These are phyloP conservation scores for Labyrinthula sp. DNA, from an alignment of 352 stramenopile genomes.

Conservation along the genomic window DNA sequence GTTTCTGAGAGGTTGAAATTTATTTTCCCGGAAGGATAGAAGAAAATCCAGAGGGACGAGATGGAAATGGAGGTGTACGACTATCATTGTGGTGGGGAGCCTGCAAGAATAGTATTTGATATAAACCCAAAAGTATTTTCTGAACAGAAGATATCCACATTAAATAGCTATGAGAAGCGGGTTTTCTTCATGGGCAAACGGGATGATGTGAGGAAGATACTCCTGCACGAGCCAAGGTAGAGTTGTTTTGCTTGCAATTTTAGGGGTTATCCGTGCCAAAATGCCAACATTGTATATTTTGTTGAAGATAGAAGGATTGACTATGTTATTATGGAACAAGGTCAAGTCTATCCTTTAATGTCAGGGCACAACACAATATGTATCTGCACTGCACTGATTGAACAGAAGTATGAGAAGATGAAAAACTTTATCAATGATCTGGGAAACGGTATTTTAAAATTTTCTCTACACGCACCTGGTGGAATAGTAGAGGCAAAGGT, in stretches of 20 bases:
- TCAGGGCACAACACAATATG: conserved; percentile 32
- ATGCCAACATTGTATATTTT: conserved; percentile 30
- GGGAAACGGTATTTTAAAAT: conserved; percentile 22
- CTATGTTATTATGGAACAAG: conserved; percentile 27
- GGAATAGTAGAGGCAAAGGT: conserved; percentile 14
- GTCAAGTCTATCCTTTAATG: conserved; percentile 26
- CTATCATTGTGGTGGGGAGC: no score
- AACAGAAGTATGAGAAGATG: conserved; percentile 2
- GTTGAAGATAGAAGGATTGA: background rate
- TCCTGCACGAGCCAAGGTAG: conserved; percentile 32
- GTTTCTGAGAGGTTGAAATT: no score
- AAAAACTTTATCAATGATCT: conserved; percentile 10
- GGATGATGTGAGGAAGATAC: conserved; percentile 28
- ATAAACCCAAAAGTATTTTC: no score
- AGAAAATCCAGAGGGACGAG: no score
- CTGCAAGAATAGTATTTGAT: no score
- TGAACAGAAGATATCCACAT: no score
- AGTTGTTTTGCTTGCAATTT: no score
- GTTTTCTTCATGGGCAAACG: conserved; percentile 23
- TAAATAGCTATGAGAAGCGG: no score
- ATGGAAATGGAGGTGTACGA: no score
- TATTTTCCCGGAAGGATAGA: no score
- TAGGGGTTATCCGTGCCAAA: conserved; percentile 34
- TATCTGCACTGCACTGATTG: conserved; percentile 26
- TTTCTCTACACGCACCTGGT: conserved; percentile 18